Conservation (phyloP, 1,284 basidiomycete species). For the Naganishia liquefaciens region DNA sequence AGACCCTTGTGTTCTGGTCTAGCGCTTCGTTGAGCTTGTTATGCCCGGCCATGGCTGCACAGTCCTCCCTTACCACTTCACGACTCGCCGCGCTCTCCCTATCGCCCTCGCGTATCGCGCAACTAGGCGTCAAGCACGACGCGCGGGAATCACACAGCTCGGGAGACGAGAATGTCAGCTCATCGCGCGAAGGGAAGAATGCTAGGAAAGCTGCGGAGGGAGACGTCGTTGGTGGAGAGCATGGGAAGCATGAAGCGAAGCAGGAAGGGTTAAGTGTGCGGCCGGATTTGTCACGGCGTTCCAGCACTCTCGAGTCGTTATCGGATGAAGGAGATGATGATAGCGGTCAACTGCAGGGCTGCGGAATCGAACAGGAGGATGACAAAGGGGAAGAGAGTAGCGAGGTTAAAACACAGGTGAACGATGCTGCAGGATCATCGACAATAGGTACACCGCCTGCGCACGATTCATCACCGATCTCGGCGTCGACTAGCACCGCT, state of each 20-base stretch:
- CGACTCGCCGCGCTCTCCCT: constrained; percentile 22
- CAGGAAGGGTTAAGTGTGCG: background rate
- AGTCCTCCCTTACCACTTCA: constrained; percentile 2
- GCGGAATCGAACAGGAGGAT: background rate
- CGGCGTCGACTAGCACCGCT: background rate
- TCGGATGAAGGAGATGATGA: constrained; percentile 12
- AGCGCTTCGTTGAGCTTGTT: background rate
- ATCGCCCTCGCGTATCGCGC: constrained; percentile 24
- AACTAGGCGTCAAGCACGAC: constrained; percentile 18
- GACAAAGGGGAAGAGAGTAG: background rate
- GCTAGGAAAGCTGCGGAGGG: background rate
- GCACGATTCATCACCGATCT: background rate
- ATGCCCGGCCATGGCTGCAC: background rate
- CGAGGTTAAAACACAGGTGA: background rate
- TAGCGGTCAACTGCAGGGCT: background rate
- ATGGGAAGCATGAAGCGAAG: background rate
- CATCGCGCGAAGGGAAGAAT: background rate
- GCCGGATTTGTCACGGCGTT: constrained; percentile 4
- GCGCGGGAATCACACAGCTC: background rate
- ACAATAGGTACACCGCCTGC: background rate
- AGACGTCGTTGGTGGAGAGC: background rate
- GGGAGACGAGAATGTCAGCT: background rate
- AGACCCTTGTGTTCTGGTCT: too few relatives aligned
- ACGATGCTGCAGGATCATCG: background rate
- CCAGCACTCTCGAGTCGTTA: constrained; percentile 8